These are phyloP conservation scores for Poa pratensis DNA, from an alignment of 176 grass and related monocot species.

Conservation along the genomic window DNA sequence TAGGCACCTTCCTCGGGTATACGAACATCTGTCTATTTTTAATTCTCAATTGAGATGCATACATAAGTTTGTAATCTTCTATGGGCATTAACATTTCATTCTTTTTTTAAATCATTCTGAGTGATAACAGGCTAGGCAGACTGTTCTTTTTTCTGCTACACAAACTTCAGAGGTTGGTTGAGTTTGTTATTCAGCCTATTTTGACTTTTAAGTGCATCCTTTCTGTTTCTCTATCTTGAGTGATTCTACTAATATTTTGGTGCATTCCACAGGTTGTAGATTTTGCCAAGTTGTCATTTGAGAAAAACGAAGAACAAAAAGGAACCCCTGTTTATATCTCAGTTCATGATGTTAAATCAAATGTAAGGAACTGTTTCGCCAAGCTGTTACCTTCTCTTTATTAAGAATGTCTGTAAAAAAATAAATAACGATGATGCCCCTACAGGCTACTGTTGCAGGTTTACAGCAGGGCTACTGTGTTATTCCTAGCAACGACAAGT, in stretches of 20 bases:
- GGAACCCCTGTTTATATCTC: slow-evolving; percentile 79
- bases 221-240: not conserved
- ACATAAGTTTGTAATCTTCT: not conserved
- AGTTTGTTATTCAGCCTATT: slow-evolving; percentile 32
- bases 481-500: slow-evolving; percentile 69
- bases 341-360: slow-evolving; percentile 77
- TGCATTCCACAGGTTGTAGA: slow-evolving; percentile 64
- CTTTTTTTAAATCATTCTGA: slow-evolving; percentile 9
- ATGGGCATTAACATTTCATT: slow-evolving; percentile 16
- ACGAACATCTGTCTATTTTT: not conserved
- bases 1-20: slow-evolving; percentile 82
- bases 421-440: slow-evolving; percentile 36
- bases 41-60: slow-evolving; percentile 10
- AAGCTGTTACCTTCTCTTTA: not conserved
- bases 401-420: not conserved
- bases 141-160: slow-evolving; percentile 94
- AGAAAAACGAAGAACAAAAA: slow-evolving; percentile 73
- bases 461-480: slow-evolving; percentile 84
- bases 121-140: slow-evolving; percentile 75
- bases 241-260: slow-evolving; percentile 18
- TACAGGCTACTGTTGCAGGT: slow-evolving; percentile 90
- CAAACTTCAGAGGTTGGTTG: slow-evolving; percentile 72
- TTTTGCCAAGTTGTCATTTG: slow-evolving; percentile 84
- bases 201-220: not conserved
- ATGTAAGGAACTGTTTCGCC: slow-evolving; percentile 50